Evolutionary conservation across 805 yeast species (phyloP).

Genomic region (Schizosaccharomyces osmophilus): DNA sequence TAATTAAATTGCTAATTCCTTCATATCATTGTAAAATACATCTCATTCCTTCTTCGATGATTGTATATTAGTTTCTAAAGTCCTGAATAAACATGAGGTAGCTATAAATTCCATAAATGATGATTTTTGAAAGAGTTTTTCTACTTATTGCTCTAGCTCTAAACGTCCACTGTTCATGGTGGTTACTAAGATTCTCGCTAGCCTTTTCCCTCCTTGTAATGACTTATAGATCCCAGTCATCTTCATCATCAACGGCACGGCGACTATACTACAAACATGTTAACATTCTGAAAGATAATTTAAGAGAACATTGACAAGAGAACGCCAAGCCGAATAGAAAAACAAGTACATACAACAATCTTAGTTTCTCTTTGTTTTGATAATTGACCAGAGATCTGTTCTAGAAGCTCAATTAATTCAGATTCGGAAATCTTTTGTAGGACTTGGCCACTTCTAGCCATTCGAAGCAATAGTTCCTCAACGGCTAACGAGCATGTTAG

Average conservation of each 20-base stretch:
- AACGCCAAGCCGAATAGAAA: too few species aligned
- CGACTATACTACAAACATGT: background rate
- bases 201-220: background rate
- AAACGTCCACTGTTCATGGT: too few species aligned
- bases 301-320: too few species aligned
- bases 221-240: background rate
- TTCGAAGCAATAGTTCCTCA: constrained; percentile 48
- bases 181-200: background rate
- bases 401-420: constrained; percentile 61
- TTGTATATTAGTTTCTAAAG: too few species aligned
- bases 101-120: too few species aligned
- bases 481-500: constrained; percentile 18
- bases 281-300: background rate
- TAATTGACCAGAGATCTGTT: constrained; percentile 53
- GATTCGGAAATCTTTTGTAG: constrained; percentile 50
- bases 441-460: constrained; percentile 57
- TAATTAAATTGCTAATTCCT: too few species aligned
- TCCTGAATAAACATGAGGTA: too few species aligned
- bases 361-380: constrained; percentile 31
- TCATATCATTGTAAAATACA: too few species aligned
- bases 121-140: too few species aligned
- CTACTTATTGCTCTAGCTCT: too few species aligned
- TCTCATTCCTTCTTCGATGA: too few species aligned
- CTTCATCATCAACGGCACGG: background rate
- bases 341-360: constrained; percentile 23